These are phyloP conservation scores for Aspergillus brasiliensis DNA, from an alignment of 2,329 filamentous ascomycete genomes.

Conservation along the genomic window DNA sequence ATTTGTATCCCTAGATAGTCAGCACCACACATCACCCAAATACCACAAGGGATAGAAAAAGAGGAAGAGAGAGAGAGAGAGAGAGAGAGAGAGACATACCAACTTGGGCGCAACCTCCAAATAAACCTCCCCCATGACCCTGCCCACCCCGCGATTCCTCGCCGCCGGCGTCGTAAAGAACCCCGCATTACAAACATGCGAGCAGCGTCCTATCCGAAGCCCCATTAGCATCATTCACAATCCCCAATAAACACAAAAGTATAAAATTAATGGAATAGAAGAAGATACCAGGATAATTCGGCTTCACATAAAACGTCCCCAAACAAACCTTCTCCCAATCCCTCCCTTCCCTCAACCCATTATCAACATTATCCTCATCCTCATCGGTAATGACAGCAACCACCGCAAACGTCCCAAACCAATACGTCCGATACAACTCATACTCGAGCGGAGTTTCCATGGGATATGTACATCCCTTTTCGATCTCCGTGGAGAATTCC, in stretches of 20 bases:
- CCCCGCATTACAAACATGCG: constrained; percentile 43
- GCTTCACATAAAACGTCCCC: constrained; percentile 46
- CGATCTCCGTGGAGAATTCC: constrained; percentile 40
- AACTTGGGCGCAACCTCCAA: constrained; percentile 40
- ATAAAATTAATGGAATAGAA: not conserved
- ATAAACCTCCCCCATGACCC: constrained; percentile 41
- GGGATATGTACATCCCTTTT: constrained; percentile 40
- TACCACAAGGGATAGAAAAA: too few species aligned
- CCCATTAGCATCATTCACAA: not conserved
- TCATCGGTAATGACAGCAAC: constrained; percentile 31
- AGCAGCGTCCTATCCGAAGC: constrained; percentile 36
- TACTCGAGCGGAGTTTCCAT: constrained; percentile 38
- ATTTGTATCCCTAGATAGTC: constrained; percentile 39
- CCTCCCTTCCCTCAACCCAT: constrained; percentile 26
- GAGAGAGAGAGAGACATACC: constrained; percentile 25
- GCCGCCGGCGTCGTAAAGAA: constrained; percentile 39
- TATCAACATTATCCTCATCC: constrained; percentile 7
- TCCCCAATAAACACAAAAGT: not conserved
- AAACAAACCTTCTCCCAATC: constrained; percentile 40
- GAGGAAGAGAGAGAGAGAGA: constrained; percentile 2
- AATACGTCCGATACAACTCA: constrained; percentile 38
- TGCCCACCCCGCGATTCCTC: constrained; percentile 37
- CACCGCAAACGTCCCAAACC: constrained; percentile 44
- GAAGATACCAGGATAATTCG: constrained; percentile 44
- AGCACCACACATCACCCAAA: constrained; percentile 12